Evolutionary conservation across 257 asterid species (phyloP), one percentile per base, ranked within the genome.

Genomic region (Datura wrightii): DNA sequence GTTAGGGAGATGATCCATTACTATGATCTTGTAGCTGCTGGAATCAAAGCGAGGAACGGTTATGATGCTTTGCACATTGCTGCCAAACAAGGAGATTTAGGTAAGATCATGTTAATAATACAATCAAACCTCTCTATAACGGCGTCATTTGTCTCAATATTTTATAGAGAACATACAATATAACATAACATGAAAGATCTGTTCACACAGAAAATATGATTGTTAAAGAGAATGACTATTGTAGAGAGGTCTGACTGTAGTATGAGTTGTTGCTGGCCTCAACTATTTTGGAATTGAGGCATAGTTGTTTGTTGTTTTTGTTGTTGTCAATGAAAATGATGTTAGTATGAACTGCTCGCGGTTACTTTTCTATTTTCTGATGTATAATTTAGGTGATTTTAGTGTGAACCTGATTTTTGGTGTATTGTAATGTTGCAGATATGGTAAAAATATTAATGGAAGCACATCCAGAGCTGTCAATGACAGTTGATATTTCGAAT

Each of bases 71-170:
- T 90, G 66, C 93, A 90, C 72, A 90, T 90, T 41, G 92, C 92
- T 71, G 91, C 92, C 69, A 90, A 90, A 86, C 92, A 90, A 89
- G 93, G 93, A 58, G 92, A 90, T 82, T 88, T 90, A 62, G 92
- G 93, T 90, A 90, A 5, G 83, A 24, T 24, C 71, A 11, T 65
- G n/a, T 65, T 65, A 34, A 44, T 65, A 34, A 34, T 63, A 34
- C 44, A 63, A 34, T 34, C 71, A 63, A 60, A 31, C 1, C 42
- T 63, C 16, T 63, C 2, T 34, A 16, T 5, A 13, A 63, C 7
- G n/a, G 5, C 5, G n/a, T 63, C 34, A 4, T 62, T 62, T 62
- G 2, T 62, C 8, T 2, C 5, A 6, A 59, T 59, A n/a, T 19
- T 10, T 2, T 63, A 34, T 34, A 5, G 71, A 63, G 31, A 0